phyloP scores from a whole-genome alignment of 208 protist genomes.

The Leishmania braziliensis region DNA sequence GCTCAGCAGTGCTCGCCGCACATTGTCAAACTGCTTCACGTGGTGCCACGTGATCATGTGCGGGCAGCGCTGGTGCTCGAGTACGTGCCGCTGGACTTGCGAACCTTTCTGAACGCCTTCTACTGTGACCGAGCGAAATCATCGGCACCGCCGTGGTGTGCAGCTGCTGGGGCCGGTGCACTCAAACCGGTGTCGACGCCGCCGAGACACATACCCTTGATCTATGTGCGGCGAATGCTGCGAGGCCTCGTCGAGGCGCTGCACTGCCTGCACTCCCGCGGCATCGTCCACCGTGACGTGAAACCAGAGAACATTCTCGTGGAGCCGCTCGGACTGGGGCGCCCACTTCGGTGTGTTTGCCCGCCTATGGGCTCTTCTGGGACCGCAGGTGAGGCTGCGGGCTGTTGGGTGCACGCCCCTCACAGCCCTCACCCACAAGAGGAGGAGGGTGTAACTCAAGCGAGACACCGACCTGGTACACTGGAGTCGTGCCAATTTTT shows the following conservation, averaged over 20 bases:
- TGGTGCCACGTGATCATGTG: constrained; percentile 32
- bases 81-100: constrained; percentile 42
- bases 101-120: constrained; percentile 37
- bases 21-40: constrained; percentile 35
- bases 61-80: constrained; percentile 42
- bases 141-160: constrained; percentile 15
- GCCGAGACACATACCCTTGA: constrained; percentile 23
- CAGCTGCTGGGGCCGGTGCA: not conserved
- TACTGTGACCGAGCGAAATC: constrained; percentile 32
- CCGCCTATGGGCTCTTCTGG: constrained; percentile 9
- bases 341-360: constrained; percentile 35
- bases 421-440: not conserved
- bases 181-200: not conserved
- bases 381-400: not conserved
- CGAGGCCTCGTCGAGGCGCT: constrained; percentile 45
- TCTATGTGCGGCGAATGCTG: constrained; percentile 32
- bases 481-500: constrained; percentile 25
- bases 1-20: constrained; percentile 25
- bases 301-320: constrained; percentile 67
- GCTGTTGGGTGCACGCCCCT: constrained; percentile 29
- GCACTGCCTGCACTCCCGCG: constrained; percentile 46
- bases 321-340: constrained; percentile 38
- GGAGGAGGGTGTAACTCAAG: not conserved
- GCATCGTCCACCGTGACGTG: constrained; percentile 65
- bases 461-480: not conserved